Conservation (phyloP, 2,329 filamentous ascomycete genomes). For the Coniochaeta pulveracea region DNA sequence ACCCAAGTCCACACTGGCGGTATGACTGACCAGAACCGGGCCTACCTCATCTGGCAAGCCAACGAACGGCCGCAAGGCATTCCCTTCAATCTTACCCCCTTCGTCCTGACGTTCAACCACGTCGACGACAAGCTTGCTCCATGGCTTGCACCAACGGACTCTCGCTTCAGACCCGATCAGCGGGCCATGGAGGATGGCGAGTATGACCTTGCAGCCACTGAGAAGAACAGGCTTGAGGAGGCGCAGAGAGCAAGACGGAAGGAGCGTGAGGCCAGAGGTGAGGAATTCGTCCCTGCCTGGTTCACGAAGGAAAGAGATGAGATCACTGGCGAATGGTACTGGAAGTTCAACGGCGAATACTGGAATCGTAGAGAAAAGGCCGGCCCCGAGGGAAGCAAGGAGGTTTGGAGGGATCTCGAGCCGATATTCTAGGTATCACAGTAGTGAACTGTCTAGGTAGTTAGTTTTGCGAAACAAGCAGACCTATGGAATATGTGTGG, state of each 20-base stretch:
- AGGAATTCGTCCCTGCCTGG: constrained; percentile 78
- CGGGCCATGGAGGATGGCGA: constrained; percentile 97
- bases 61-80: constrained; percentile 71
- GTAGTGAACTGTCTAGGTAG: no score
- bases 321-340: constrained; percentile 78
- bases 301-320: constrained; percentile 64
- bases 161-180: constrained; percentile 85
- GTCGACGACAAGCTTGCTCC: constrained; percentile 70
- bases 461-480: no score
- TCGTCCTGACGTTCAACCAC: constrained; percentile 89
- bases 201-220: constrained; percentile 83
- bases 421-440: constrained; percentile 74
- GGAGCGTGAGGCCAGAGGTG: constrained; percentile 62
- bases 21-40: constrained; percentile 57
- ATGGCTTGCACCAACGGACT: constrained; percentile 83
- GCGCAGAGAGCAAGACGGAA: constrained; percentile 71
- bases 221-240: constrained; percentile 93
- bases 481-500: no score
- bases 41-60: constrained; percentile 88
- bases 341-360: constrained; percentile 82
- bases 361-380: constrained; percentile 66
- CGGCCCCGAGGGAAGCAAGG: constrained; percentile 41
- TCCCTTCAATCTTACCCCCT: constrained; percentile 94
- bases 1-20: constrained; percentile 32
- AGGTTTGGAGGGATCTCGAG: constrained; percentile 62